Evolutionary conservation across 2,329 filamentous ascomycete species (phyloP).

Genomic region (Xylariaceae sp.): DNA sequence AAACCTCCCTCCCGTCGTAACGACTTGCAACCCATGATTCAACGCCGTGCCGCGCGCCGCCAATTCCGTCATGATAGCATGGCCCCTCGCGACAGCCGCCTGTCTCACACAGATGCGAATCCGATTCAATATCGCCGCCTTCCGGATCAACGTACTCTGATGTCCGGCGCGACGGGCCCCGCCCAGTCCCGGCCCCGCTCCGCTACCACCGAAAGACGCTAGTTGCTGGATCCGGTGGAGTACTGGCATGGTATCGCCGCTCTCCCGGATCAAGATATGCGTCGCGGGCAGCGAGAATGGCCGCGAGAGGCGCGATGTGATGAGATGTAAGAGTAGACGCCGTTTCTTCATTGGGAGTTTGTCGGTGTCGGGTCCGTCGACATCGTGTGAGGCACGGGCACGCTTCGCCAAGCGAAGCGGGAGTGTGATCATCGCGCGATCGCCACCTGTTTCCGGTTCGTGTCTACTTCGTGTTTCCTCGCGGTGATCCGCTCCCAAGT

Average conservation of each 20-base stretch:
- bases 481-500: too few relatives aligned
- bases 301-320: constrained; percentile 64
- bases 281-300: constrained; percentile 65
- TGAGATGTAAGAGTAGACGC: constrained; percentile 54
- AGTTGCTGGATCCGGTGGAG: constrained; percentile 42
- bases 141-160: constrained; percentile 50
- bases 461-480: background rate
- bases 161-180: constrained; percentile 39
- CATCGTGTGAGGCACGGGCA: constrained; percentile 47
- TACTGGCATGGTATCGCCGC: constrained; percentile 37
- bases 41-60: constrained; percentile 32
- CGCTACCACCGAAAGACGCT: constrained; percentile 32
- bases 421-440: background rate
- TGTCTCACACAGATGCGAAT: constrained; percentile 44
- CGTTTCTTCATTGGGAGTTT: constrained; percentile 59
- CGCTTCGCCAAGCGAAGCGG: constrained; percentile 39
- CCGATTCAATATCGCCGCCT: constrained; percentile 61
- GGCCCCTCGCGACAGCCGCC: constrained; percentile 32
- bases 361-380: constrained; percentile 52
- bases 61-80: constrained; percentile 30
- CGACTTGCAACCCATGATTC: constrained; percentile 33
- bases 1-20: constrained; percentile 31
- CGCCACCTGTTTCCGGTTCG: background rate
- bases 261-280: constrained; percentile 61
- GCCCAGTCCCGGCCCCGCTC: background rate